Base-by-base conservation (phyloP, 108 stramenopile genomes). In the Fistulifera solaris region DNA sequence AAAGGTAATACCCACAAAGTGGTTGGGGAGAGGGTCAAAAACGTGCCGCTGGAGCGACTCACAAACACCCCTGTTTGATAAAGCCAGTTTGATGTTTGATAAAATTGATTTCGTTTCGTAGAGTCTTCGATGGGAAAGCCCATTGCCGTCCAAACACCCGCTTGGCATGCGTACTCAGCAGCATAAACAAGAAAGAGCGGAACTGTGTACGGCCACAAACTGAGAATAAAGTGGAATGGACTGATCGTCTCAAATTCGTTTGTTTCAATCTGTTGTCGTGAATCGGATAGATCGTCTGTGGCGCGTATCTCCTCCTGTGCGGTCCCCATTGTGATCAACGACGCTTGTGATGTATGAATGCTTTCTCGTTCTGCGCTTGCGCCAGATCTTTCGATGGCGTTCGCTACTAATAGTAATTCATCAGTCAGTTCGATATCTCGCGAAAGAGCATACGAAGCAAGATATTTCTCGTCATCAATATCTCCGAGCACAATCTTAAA, bases 1-100 rank as follows among this genome's bases (percentile, higher is more conserved):
- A 58, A 8, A 6, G 85, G 85, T 76, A 89, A 79, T 4, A 77
- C 17, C 91, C 87, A 89, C 17, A 93, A 54, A 18, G 73, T 15
- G 41, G 83, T 40, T 16, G 76, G 61, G 11, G 72, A 70, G 15
- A 39, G 28, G 18, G 53, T 61, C 46, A 61, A 77, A 10, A 81
- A 43, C 27, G 63, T 67, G 0, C 91, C 91, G 16, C 66, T 66
- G 11, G 78, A 80, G 14, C 91, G 60, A 3, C 73, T 78, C 18
- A 87, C 38, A 45, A 91, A 83, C 12, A 91, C 89, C 16, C 89
- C 89, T 0, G 58, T 61, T 59, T 91, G 89, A 52, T 91, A 91
- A 48, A 76, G 61, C 82, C 80, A 83, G 39, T 84, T 88, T 51
- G 72, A 63, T 45, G 75, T 84, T 24, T 80, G 59, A 52, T 79